A percentile compares a stretch with the other conserved stretches of the same genome.
Conservation (phyloP, 2,329 filamentous ascomycete genomes). For the Hymenoscyphus albidus region DNA sequence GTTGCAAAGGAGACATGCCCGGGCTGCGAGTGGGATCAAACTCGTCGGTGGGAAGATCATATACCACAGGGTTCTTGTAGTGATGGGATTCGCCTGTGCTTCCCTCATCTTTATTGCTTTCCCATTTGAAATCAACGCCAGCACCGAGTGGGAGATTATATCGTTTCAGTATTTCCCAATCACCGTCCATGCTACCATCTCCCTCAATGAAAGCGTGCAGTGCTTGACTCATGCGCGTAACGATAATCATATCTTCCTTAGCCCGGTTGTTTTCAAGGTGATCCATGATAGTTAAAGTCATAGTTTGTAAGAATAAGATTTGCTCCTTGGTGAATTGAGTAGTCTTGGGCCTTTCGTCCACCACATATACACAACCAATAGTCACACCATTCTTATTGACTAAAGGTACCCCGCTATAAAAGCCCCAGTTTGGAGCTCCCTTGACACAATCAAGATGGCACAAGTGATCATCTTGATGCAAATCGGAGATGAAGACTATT, state of each 20-base stretch:
- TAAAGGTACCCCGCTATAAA: conserved; percentile 29
- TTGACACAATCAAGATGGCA: conserved; percentile 23
- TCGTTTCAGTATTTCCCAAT: conserved; percentile 25
- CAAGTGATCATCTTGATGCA: conserved; percentile 20
- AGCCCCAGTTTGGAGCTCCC: conserved; percentile 22
- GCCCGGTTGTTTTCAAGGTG: conserved; percentile 56
- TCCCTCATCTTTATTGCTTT: conserved; percentile 21
- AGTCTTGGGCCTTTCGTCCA: conserved; percentile 47
- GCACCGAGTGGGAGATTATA: conserved; percentile 24
- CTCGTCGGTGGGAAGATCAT: neutral
- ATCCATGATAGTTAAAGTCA: conserved; percentile 54
- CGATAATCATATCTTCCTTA: conserved; percentile 48
- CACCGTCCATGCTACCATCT: conserved; percentile 28
- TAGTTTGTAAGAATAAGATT: conserved; percentile 52
- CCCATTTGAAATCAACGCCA: conserved; percentile 25
- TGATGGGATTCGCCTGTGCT: neutral
- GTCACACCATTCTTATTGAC: conserved; percentile 27
- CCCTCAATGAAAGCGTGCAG: conserved; percentile 51
- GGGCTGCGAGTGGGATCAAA: conserved; percentile 2
- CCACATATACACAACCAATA: conserved; percentile 38
- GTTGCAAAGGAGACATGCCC: conserved; percentile 22
- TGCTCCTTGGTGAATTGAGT: conserved; percentile 46
- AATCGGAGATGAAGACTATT: conserved; percentile 21
- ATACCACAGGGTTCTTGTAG: neutral
- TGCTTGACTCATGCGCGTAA: conserved; percentile 49